These are phyloP conservation scores for Mortierella alpina DNA, from an alignment of 192 early-diverging fungal genomes.

Conservation along the genomic window DNA sequence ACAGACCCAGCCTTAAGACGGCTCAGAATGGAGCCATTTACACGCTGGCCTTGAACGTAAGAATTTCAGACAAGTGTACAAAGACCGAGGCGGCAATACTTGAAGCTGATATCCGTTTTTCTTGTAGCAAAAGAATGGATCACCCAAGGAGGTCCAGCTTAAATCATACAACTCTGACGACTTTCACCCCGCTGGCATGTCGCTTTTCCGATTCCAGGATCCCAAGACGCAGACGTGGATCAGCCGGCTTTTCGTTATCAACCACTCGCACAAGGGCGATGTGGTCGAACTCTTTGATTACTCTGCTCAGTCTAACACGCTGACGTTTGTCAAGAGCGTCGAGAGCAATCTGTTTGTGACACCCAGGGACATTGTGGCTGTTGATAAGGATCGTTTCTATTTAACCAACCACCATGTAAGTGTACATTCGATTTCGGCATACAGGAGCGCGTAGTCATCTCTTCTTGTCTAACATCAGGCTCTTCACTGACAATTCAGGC, in stretches of 20 bases:
- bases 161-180: slow-evolving; percentile 18
- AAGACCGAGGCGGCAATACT: too few relatives aligned
- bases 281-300: slow-evolving; percentile 52
- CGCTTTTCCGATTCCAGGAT: slow-evolving; percentile 26
- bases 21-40: slow-evolving; percentile 39
- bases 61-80: background rate
- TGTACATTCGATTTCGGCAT: background rate
- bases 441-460: background rate
- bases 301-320: slow-evolving; percentile 7
- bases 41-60: slow-evolving; percentile 27
- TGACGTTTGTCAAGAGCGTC: slow-evolving; percentile 40
- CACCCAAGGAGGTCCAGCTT: slow-evolving; percentile 26
- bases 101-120: background rate
- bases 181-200: slow-evolving; percentile 52
- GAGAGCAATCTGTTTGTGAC: slow-evolving; percentile 33
- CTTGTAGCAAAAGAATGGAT: slow-evolving; percentile 22
- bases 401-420: slow-evolving; percentile 48
- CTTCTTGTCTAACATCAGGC: background rate
- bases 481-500: slow-evolving; percentile 4
- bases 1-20: slow-evolving; percentile 44
- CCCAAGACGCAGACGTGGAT: slow-evolving; percentile 14
- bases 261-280: slow-evolving; percentile 48
- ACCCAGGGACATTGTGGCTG: slow-evolving; percentile 37
- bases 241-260: slow-evolving; percentile 47
- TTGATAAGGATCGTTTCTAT: slow-evolving; percentile 45